Evolutionary conservation across 371 early-diverging fungal genomes (phyloP).

Genomic region (Thermomucor indicae-seudaticae): DNA sequence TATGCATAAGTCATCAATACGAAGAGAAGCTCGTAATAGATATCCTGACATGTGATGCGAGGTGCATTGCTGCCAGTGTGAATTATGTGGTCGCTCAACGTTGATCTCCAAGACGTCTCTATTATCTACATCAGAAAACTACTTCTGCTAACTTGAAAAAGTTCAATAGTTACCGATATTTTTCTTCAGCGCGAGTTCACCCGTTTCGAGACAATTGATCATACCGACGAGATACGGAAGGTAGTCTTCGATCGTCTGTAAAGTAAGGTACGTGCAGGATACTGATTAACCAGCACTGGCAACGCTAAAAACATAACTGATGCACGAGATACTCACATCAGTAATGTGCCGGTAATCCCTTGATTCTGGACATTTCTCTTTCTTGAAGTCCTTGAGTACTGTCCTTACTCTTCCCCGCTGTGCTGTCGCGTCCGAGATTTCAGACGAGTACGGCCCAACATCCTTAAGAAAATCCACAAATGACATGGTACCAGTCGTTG

Average conservation of each 20-base stretch:
- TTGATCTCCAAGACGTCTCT: constrained; percentile 66
- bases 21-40: constrained; percentile 60
- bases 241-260: constrained; percentile 60
- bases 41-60: constrained; percentile 46
- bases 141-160: not conserved
- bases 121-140: not conserved
- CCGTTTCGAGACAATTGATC: constrained; percentile 48
- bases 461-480: constrained; percentile 50
- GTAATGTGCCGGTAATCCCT: constrained; percentile 50
- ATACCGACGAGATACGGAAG: constrained; percentile 54
- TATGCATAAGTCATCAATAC: constrained; percentile 57
- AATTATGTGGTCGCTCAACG: constrained; percentile 47
- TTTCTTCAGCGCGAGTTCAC: constrained; percentile 37
- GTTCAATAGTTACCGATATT: constrained; percentile 25
- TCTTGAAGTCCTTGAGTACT: constrained; percentile 54
- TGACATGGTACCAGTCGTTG: constrained; percentile 60
- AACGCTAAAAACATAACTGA: too few relatives aligned
- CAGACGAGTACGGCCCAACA: constrained; percentile 37
- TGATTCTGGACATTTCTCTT: constrained; percentile 43
- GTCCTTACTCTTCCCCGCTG: constrained; percentile 54
- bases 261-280: not conserved
- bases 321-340: too few relatives aligned
- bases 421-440: constrained; percentile 61
- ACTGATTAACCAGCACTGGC: too few relatives aligned
- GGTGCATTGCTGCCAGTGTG: constrained; percentile 58